Conservation (phyloP, 805 yeast genomes). For the Starmerella etchellsii region DNA sequence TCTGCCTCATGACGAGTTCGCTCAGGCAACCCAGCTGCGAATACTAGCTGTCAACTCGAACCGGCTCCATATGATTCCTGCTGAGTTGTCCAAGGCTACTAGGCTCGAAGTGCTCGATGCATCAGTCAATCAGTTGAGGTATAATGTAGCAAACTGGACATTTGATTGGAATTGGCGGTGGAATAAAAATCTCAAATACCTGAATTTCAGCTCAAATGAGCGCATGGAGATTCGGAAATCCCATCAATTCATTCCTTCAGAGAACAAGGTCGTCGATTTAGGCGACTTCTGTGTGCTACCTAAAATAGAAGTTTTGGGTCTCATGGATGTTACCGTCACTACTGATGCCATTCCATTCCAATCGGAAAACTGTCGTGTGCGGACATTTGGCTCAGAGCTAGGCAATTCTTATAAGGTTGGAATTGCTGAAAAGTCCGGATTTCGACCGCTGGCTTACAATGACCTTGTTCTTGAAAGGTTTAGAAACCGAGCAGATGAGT, state of each 20-base stretch:
- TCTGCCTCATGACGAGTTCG: conserved; percentile 79
- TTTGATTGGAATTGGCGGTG: conserved; percentile 97
- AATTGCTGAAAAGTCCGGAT: conserved; percentile 77
- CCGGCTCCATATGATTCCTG: conserved; percentile 72
- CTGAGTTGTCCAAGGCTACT: conserved; percentile 62
- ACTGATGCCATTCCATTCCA: conserved; percentile 86
- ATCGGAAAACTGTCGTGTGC: conserved; percentile 62
- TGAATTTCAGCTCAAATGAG: conserved; percentile 86
- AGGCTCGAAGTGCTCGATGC: conserved; percentile 67
- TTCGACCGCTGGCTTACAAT: conserved; percentile 51
- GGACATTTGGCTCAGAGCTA: conserved; percentile 76
- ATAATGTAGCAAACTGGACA: conserved; percentile 86
- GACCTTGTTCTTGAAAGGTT: conserved; percentile 82
- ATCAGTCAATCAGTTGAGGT: conserved; percentile 79
- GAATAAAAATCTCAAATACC: conserved; percentile 58
- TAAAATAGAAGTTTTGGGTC: conserved; percentile 59
- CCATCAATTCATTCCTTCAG: conserved; percentile 26
- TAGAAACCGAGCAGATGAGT: conserved; percentile 73
- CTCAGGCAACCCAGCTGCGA: conserved; percentile 42
- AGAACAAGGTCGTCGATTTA: conserved; percentile 20
- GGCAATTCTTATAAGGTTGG: conserved; percentile 69
- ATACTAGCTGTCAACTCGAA: conserved; percentile 68
- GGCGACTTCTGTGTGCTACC: conserved; percentile 65
- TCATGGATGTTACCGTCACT: conserved; percentile 91
- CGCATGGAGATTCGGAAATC: conserved; percentile 66